Evolutionary conservation across 441 rosid genomes (phyloP), one percentile per base, ranked within the genome.

Genomic region (Biscutella auriculata): DNA sequence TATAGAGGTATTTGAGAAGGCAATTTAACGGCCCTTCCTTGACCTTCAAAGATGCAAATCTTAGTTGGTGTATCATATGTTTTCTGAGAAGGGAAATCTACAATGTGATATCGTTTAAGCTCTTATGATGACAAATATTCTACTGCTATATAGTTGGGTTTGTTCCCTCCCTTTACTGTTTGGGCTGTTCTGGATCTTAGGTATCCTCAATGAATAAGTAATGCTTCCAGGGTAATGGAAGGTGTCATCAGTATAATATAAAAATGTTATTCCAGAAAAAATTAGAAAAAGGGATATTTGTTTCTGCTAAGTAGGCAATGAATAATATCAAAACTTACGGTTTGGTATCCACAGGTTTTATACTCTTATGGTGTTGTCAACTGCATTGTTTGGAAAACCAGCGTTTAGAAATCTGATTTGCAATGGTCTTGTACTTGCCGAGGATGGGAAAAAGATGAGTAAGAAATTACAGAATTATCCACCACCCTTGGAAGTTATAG

Each of bases 381-480:
- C 97, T 65, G 99, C 98, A 63, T 75, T 95, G 65, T 85, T 88
- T 61, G 95, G 83, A 36, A 88, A 82, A 58, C 98, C 99, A 11
- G 92, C 99, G 32, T 95, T 95, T 65, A 77, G 78, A 75, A 84
- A 91, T 76, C 84, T 95, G 40, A 81, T 95, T 50, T 95, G 99
- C 82, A 95, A 84, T 73, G 99, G 99, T 33, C 98, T 86, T 65
- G 98, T 91, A 36, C 83, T 91, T 61, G 98, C 95, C 29, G 93
- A 88, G 73, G 99, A 95, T 82, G 98, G 98, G 39, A 95, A 83
- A 76, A 95, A 95, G 84, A 88, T 95, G 99, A 77, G 88, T 77
- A 91, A 95, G 73, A 86, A 76, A 56, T 73, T 91, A 71, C 81
- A 71, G 69, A 95, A 88, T 62, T 95, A 88, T 73, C 98, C 99